Evolutionary conservation across 2,329 filamentous ascomycete species (phyloP).

Genomic region (Chaetomiaceae sp.): DNA sequence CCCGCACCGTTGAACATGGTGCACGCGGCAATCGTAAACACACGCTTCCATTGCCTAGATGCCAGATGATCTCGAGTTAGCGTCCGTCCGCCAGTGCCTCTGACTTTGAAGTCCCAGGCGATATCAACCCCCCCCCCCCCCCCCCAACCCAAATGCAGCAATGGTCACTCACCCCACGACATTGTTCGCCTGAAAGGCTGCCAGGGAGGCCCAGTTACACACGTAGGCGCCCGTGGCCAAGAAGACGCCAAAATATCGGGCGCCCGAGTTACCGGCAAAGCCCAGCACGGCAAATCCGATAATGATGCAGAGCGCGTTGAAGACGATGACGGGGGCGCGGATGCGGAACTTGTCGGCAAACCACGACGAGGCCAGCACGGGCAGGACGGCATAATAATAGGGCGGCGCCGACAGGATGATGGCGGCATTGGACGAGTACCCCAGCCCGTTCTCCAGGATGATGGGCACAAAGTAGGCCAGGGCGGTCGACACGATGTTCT

Average conservation of each 20-base stretch:
- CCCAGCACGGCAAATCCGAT: slow-evolving; percentile 62
- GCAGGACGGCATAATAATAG: slow-evolving; percentile 63
- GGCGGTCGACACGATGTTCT: slow-evolving; percentile 62
- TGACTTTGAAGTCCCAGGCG: no score
- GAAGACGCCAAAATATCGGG: slow-evolving; percentile 60
- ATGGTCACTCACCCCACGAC: slow-evolving; percentile 32
- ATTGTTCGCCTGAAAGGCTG: slow-evolving; percentile 59
- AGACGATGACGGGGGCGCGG: slow-evolving; percentile 58
- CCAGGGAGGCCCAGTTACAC: slow-evolving; percentile 64
- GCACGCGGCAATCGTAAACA: slow-evolving; percentile 24
- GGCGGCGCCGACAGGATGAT: slow-evolving; percentile 63
- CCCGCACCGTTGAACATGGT: slow-evolving; percentile 25
- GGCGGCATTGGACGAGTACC: slow-evolving; percentile 45
- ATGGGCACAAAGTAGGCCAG: slow-evolving; percentile 62
- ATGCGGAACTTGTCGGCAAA: slow-evolving; percentile 57
- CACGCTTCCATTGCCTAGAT: slow-evolving; percentile 26
- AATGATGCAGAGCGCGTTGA: slow-evolving; percentile 60
- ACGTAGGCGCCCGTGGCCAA: slow-evolving; percentile 64
- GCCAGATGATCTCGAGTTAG: neutral
- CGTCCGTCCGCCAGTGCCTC: no score
- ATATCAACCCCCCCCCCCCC: no score
- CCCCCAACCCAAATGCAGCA: no score
- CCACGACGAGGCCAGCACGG: slow-evolving; percentile 57
- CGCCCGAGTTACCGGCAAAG: slow-evolving; percentile 53
- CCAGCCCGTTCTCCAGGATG: slow-evolving; percentile 50